These are phyloP conservation scores for Boechera divaricarpa DNA, from an alignment of 345 rosid genomes.

Conservation along the genomic window DNA sequence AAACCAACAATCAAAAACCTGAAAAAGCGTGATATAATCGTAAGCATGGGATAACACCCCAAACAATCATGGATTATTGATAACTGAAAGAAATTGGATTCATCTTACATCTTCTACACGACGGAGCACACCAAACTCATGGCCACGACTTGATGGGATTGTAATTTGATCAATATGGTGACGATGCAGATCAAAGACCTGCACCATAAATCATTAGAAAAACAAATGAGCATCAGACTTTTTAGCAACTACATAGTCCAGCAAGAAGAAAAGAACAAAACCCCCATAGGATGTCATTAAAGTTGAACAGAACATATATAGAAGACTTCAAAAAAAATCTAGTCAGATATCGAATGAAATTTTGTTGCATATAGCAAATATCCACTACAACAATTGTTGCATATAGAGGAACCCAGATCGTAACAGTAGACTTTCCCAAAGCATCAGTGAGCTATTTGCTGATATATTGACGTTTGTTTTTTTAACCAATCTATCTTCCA, in stretches of 20 bases:
- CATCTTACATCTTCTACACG: constrained; percentile 90
- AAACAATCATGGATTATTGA: constrained; percentile 13
- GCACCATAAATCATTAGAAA: constrained; percentile 36
- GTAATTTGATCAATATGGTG: constrained; percentile 94
- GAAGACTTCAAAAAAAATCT: constrained; percentile 12
- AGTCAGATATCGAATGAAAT: neutral
- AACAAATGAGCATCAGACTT: constrained; percentile 26
- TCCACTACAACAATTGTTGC: constrained; percentile 13
- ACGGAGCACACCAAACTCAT: constrained; percentile 79
- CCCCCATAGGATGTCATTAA: neutral
- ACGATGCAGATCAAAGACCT: constrained; percentile 94
- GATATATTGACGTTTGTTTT: neutral
- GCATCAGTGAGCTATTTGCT: constrained; percentile 10
- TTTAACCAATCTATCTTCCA: neutral
- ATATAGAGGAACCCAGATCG: neutral
- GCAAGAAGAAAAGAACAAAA: neutral
- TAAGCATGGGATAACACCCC: constrained; percentile 20
- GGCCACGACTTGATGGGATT: constrained; percentile 79
- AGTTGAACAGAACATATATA: constrained; percentile 7
- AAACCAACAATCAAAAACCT: constrained; percentile 99
- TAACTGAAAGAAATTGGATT: constrained; percentile 23
- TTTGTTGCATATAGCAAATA: constrained; percentile 12
- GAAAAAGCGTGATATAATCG: constrained; percentile 33
- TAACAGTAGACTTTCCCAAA: constrained; percentile 20
- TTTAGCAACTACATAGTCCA: constrained; percentile 21